A percentile compares a stretch with the other conserved stretches of the same genome.
Conservation (phyloP, 2,329 filamentous ascomycete genomes). For the Fusarium keratoplasticum region DNA sequence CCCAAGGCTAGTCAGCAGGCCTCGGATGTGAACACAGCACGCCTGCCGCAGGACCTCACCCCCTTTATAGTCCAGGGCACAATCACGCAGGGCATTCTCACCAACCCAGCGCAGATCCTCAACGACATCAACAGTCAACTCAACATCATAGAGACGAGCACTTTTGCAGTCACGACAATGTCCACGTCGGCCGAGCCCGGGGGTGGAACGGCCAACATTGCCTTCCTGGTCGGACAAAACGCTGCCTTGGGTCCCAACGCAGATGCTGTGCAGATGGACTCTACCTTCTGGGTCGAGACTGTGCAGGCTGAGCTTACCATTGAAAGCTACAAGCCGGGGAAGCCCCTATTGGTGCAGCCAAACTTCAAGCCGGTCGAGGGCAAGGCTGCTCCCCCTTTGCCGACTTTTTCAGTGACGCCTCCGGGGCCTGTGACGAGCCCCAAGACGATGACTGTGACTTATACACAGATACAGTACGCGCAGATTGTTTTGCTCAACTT, state of each 20-base stretch:
- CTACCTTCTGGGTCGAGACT: constrained; percentile 10
- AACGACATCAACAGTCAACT: constrained; percentile 15
- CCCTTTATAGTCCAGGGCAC: neutral
- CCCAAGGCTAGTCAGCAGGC: neutral
- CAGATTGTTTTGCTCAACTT: constrained; percentile 10
- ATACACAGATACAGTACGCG: constrained; percentile 16
- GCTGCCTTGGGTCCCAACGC: neutral
- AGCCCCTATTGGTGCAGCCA: neutral
- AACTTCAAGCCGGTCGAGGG: neutral
- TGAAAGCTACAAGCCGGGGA: neutral
- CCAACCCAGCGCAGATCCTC: constrained; percentile 7
- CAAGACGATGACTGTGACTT: neutral
- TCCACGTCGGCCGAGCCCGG: neutral
- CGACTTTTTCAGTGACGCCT: constrained; percentile 3
- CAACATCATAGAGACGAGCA: constrained; percentile 4
- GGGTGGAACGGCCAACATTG: constrained; percentile 7
- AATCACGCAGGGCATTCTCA: constrained; percentile 3
- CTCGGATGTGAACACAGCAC: neutral
- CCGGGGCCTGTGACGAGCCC: neutral
- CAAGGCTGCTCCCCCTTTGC: constrained; percentile 2
- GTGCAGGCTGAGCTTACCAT: constrained; percentile 3
- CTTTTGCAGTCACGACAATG: neutral
- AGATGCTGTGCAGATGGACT: neutral
- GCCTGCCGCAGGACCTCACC: constrained; percentile 4
- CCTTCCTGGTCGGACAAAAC: constrained; percentile 1